A percentile compares a stretch with the other conserved stretches of the same genome.
Evolutionary conservation across 73 alveolate genomes (phyloP).

Genomic region (Paramecium caudatum): DNA sequence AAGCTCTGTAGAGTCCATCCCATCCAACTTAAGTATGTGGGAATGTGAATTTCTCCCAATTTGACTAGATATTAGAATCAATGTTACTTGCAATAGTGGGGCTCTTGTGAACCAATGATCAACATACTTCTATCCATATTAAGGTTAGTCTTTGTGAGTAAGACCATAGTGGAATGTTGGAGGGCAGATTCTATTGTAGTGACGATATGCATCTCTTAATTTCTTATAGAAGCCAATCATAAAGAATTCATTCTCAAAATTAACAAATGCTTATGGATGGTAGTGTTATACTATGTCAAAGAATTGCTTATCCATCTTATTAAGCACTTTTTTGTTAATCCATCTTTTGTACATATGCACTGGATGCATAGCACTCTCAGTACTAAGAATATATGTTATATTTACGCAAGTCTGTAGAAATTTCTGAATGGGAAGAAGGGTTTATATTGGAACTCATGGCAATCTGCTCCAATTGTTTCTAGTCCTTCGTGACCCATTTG

Average conservation of each 20-base stretch:
- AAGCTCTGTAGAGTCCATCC: slow-evolving; percentile 75
- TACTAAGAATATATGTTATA: slow-evolving; percentile 1
- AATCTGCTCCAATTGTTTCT: slow-evolving; percentile 66
- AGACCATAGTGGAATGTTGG: slow-evolving; percentile 76
- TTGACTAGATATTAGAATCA: too few relatives aligned
- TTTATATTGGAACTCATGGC: slow-evolving; percentile 59
- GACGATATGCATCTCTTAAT: slow-evolving; percentile 63
- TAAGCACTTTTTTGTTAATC: slow-evolving; percentile 69
- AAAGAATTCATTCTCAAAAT: slow-evolving; percentile 76
- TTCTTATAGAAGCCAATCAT: slow-evolving; percentile 66
- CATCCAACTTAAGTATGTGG: slow-evolving; percentile 73
- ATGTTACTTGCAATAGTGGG: slow-evolving; percentile 63
- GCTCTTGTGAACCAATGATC: slow-evolving; percentile 73
- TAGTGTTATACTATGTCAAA: slow-evolving; percentile 61
- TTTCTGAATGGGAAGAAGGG: slow-evolving; percentile 76
- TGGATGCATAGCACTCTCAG: slow-evolving; percentile 73
- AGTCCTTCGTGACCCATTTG: slow-evolving; percentile 72
- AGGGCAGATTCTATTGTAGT: slow-evolving; percentile 69
- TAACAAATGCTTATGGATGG: slow-evolving; percentile 69
- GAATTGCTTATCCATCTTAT: slow-evolving; percentile 49
- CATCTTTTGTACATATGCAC: slow-evolving; percentile 68
- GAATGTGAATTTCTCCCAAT: slow-evolving; percentile 71
- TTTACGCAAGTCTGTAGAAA: slow-evolving; percentile 66
- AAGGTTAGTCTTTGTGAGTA: slow-evolving; percentile 53
- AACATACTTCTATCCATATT: slow-evolving; percentile 49